Evolutionary conservation across 169 alveolate species (phyloP).

Genomic region (Babesia bigemina): DNA sequence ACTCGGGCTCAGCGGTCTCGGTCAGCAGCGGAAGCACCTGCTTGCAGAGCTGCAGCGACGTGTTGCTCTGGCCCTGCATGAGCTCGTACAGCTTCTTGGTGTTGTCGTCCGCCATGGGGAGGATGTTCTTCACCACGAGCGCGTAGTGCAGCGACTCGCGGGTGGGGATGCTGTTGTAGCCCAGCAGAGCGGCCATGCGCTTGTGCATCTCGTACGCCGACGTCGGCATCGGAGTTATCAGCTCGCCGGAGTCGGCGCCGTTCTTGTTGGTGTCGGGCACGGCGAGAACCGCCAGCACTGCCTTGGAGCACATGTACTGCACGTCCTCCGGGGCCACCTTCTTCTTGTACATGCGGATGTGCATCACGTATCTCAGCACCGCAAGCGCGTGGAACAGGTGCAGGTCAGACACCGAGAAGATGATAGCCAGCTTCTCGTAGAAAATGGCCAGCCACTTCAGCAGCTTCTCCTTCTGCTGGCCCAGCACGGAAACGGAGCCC

Average conservation of each 20-base stretch:
- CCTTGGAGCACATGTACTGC: conserved; percentile 77
- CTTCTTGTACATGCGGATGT: conserved; percentile 82
- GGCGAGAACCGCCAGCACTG: conserved; percentile 86
- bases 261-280: conserved; percentile 70
- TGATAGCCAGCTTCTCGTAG: conserved; percentile 88
- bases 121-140: conserved; percentile 76
- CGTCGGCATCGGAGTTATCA: conserved; percentile 48
- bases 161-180: conserved; percentile 84
- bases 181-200: conserved; percentile 82
- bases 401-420: conserved; percentile 91
- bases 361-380: conserved; percentile 81
- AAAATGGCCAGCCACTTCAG: conserved; percentile 87
- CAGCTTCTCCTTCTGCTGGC: conserved; percentile 79
- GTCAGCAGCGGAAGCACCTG: conserved; percentile 68
- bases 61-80: conserved; percentile 74
- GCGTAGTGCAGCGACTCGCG: conserved; percentile 82
- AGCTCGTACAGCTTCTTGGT: conserved; percentile 77
- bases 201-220: conserved; percentile 81
- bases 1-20: conserved; percentile 52
- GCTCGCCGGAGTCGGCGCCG: conserved; percentile 59
- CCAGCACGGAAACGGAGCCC: conserved; percentile 61
- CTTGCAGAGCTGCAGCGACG: conserved; percentile 76
- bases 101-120: conserved; percentile 76
- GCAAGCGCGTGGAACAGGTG: conserved; percentile 93
- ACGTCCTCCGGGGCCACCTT: conserved; percentile 79